Conservation (phyloP, 345 rosid genomes). For the Salix suchowensis region DNA sequence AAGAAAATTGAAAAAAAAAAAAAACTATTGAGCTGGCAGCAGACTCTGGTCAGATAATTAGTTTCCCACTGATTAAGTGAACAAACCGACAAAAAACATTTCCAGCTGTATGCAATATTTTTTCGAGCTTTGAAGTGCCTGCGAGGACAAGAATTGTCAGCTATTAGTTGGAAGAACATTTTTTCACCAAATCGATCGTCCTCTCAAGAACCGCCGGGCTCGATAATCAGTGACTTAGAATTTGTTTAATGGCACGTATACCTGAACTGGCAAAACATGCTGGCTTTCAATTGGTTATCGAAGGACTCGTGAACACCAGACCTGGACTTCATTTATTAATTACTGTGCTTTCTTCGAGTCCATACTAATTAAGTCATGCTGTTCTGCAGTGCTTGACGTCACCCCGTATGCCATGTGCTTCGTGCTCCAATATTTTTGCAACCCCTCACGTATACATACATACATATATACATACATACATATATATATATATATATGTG, state of each 20-base stretch:
- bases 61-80: not conserved
- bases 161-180: not conserved
- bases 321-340: not conserved
- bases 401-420: not conserved
- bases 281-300: not conserved
- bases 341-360: not conserved
- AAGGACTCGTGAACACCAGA: not conserved
- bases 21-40: no score
- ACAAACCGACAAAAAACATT: not conserved
- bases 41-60: no score
- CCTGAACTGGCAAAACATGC: not conserved
- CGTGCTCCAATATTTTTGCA: not conserved
- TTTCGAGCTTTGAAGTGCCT: not conserved
- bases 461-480: no score
- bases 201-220: no score
- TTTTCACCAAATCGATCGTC: not conserved
- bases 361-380: not conserved
- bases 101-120: not conserved
- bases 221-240: not conserved
- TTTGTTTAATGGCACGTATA: not conserved
- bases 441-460: not conserved
- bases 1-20: no score
- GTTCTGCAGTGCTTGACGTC: not conserved
- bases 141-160: not conserved
- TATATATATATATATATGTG: no score